Percentiles rank a stretch among this genome's conserved stretches.
phyloP scores from a whole-genome alignment of 2,329 filamentous ascomycete species.

The Didymella pomorum region DNA sequence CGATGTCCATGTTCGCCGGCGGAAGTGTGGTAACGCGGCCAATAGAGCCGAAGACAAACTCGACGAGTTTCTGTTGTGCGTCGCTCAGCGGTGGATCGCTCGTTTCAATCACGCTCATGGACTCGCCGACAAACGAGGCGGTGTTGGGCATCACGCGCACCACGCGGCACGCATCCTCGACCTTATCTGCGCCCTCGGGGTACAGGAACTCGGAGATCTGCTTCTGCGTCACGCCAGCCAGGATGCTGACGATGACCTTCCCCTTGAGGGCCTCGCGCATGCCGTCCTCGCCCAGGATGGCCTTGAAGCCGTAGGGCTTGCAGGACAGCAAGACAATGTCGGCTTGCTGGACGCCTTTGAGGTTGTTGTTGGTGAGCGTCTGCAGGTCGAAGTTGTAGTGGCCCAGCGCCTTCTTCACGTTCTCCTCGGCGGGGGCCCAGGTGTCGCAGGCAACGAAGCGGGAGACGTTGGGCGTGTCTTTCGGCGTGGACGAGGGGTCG shows the following conservation, averaged over 20 bases:
- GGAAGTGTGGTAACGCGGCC: conserved; percentile 75
- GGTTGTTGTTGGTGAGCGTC: conserved; percentile 75
- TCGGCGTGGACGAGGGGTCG: conserved; percentile 51
- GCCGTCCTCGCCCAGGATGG: conserved; percentile 71
- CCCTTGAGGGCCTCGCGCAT: conserved; percentile 77
- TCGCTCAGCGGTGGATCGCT: conserved; percentile 65
- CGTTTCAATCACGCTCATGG: conserved; percentile 79
- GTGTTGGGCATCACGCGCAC: conserved; percentile 88
- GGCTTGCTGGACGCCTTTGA: conserved; percentile 70
- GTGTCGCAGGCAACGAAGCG: conserved; percentile 84
- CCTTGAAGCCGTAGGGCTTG: conserved; percentile 78
- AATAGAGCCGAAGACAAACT: conserved; percentile 79
- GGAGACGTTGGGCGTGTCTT: conserved; percentile 61
- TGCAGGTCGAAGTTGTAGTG: conserved; percentile 69
- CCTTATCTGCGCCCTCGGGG: conserved; percentile 54
- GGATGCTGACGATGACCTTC: conserved; percentile 83
- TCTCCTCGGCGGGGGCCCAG: conserved; percentile 71
- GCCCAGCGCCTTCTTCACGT: conserved; percentile 71
- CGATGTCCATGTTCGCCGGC: conserved; percentile 72
- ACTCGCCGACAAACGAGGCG: conserved; percentile 77
- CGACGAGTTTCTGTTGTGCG: conserved; percentile 65
- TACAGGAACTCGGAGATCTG: conserved; percentile 74
- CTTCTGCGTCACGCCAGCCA: conserved; percentile 75
- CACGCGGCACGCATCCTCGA: conserved; percentile 65
- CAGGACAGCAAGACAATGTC: conserved; percentile 81